A percentile compares a stretch with the other conserved stretches of the same genome.
Evolutionary conservation across 768 basidiomycete species (phyloP).

Genomic region (Exidia glandulosa): DNA sequence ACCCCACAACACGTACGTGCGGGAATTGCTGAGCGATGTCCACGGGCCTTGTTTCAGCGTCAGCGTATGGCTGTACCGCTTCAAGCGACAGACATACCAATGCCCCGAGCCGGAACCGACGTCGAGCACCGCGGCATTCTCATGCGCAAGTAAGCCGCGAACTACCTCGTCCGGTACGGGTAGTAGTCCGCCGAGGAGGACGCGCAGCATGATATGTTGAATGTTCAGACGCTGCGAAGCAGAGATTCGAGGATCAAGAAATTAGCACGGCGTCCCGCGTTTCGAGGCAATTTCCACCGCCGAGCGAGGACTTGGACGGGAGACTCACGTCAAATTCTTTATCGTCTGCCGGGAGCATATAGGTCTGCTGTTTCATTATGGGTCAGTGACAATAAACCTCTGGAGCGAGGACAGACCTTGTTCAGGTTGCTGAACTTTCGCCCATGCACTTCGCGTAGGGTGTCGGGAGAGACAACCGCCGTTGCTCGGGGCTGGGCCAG

Average conservation of each 20-base stretch:
- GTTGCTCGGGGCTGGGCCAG: no score
- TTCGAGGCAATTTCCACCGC: no score
- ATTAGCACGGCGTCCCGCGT: no score
- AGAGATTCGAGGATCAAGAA: no score
- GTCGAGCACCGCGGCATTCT: slow-evolving; percentile 14
- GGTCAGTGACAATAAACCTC: not conserved
- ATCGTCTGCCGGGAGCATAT: not conserved
- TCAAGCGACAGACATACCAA: slow-evolving; percentile 11
- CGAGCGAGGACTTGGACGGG: not conserved
- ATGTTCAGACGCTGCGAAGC: slow-evolving; percentile 12
- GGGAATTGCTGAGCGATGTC: slow-evolving; percentile 18
- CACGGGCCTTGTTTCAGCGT: no score
- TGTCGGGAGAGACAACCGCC: not conserved
- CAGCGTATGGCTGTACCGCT: no score
- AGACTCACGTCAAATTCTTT: not conserved
- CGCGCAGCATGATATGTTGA: slow-evolving; percentile 17
- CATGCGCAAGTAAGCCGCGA: slow-evolving; percentile 5
- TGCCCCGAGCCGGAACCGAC: slow-evolving; percentile 21
- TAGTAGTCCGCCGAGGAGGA: slow-evolving; percentile 17
- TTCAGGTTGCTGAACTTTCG: not conserved
- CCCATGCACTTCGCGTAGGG: not conserved
- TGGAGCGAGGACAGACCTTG: no score
- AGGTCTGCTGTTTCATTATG: not conserved
- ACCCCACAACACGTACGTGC: slow-evolving; percentile 13
- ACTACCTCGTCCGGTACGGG: slow-evolving; percentile 10